A percentile compares a stretch with the other conserved stretches of the same genome.
These are phyloP conservation scores for Xylariales sp. DNA, from an alignment of 2,329 filamentous ascomycete species.

Conservation along the genomic window DNA sequence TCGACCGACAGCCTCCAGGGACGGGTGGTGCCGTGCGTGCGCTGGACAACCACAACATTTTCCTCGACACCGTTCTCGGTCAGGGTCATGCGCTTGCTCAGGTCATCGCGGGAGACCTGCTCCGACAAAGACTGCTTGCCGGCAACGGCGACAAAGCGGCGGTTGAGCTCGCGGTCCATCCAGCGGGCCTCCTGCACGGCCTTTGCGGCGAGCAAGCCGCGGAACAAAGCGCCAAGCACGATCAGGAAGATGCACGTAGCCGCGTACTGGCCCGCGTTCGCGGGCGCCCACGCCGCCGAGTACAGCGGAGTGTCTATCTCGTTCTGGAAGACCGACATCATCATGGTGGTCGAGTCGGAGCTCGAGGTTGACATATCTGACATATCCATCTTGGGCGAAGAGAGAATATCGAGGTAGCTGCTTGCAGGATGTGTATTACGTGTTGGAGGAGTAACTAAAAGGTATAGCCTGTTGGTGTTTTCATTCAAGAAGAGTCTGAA, in stretches of 20 bases:
- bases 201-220: slow-evolving; percentile 67
- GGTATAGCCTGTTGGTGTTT: too few relatives aligned
- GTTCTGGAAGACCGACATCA: slow-evolving; percentile 57
- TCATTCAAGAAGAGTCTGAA: too few relatives aligned
- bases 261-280: slow-evolving; percentile 67
- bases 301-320: slow-evolving; percentile 45
- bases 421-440: too few relatives aligned
- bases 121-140: slow-evolving; percentile 58
- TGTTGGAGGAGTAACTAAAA: too few relatives aligned
- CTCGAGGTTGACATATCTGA: slow-evolving; percentile 13
- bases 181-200: slow-evolving; percentile 59
- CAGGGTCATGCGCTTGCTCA: slow-evolving; percentile 61
- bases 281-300: slow-evolving; percentile 70
- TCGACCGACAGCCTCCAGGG: slow-evolving; percentile 79
- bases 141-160: slow-evolving; percentile 72
- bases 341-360: slow-evolving; percentile 20
- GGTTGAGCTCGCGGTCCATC: slow-evolving; percentile 65
- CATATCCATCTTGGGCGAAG: slow-evolving; percentile 19
- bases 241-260: slow-evolving; percentile 92
- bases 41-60: slow-evolving; percentile 68
- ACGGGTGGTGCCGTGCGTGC: slow-evolving; percentile 44
- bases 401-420: too few relatives aligned
- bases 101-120: slow-evolving; percentile 52
- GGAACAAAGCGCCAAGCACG: slow-evolving; percentile 65
- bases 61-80: slow-evolving; percentile 79